Evolutionary conservation across 1,284 basidiomycete genomes (phyloP).

Genomic region (Apiotrichum siamense): DNA sequence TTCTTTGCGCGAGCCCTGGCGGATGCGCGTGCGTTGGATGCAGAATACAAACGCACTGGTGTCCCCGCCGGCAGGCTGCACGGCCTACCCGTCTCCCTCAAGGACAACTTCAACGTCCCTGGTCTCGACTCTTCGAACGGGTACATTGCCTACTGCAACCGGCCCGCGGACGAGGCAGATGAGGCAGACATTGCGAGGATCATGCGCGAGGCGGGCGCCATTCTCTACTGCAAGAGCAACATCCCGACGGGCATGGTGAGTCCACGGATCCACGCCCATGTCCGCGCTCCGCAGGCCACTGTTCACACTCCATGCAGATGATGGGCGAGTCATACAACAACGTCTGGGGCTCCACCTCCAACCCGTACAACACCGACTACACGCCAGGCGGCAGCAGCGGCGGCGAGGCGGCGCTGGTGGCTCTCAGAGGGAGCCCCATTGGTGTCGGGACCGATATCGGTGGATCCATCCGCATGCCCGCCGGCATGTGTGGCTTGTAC

Average conservation of each 20-base stretch:
- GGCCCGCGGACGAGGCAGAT: slow-evolving; percentile 16
- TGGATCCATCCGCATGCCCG: slow-evolving; percentile 64
- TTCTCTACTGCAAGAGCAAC: slow-evolving; percentile 21
- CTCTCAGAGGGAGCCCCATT: slow-evolving; percentile 55
- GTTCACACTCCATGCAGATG: neutral
- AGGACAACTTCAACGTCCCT: slow-evolving; percentile 35
- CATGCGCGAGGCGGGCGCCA: slow-evolving; percentile 14
- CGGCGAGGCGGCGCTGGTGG: slow-evolving; percentile 56
- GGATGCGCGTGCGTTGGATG: slow-evolving; percentile 45
- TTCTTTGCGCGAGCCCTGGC: slow-evolving; percentile 46
- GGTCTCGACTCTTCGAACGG: slow-evolving; percentile 43
- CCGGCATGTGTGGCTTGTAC: slow-evolving; percentile 61
- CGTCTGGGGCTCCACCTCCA: slow-evolving; percentile 34
- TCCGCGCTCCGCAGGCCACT: neutral
- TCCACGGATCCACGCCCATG: neutral
- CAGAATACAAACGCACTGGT: slow-evolving; percentile 38
- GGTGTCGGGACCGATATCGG: slow-evolving; percentile 66
- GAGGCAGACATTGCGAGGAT: slow-evolving; percentile 20
- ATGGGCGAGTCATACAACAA: slow-evolving; percentile 14
- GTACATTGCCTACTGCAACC: slow-evolving; percentile 23
- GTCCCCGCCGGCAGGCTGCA: slow-evolving; percentile 48
- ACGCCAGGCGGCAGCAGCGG: slow-evolving; percentile 58
- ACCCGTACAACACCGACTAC: slow-evolving; percentile 41
- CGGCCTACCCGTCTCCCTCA: slow-evolving; percentile 51
- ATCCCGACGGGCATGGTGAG: slow-evolving; percentile 12